Evolutionary conservation across 148 eudicot genomes (phyloP).

Genomic region (Fagopyrum tataricum): DNA sequence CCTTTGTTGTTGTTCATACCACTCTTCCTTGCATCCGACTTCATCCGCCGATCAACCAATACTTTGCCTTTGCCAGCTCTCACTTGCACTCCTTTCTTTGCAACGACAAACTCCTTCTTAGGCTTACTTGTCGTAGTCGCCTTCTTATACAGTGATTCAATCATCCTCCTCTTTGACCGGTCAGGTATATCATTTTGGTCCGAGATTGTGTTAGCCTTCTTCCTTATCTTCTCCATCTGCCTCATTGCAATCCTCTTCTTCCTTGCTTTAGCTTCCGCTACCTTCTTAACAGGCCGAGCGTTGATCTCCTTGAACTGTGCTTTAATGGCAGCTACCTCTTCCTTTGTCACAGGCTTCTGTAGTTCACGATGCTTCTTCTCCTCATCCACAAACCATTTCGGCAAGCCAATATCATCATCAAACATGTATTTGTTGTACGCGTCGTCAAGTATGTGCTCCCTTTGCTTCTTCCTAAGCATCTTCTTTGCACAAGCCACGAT

Average conservation of each 20-base stretch:
- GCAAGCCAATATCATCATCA: conserved; percentile 54
- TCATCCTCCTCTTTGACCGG: conserved; percentile 80
- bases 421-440: conserved; percentile 84
- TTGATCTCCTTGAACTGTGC: conserved; percentile 74
- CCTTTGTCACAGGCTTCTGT: conserved; percentile 65
- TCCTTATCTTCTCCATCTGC: conserved; percentile 68
- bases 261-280: conserved; percentile 83
- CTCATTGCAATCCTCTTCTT: conserved; percentile 69
- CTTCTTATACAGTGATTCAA: conserved; percentile 73
- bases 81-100: conserved; percentile 89
- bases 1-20: conserved; percentile 37
- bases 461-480: conserved; percentile 64
- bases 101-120: conserved; percentile 76
- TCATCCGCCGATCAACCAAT: conserved; percentile 81
- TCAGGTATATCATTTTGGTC: conserved; percentile 83
- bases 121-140: conserved; percentile 60
- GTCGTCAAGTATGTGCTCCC: conserved; percentile 67
- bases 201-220: conserved; percentile 79
- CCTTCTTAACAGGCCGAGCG: conserved; percentile 89
- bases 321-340: conserved; percentile 64
- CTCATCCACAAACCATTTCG: conserved; percentile 77
- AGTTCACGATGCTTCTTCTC: conserved; percentile 51
- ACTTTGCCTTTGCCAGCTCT: conserved; percentile 78
- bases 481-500: conserved; percentile 73
- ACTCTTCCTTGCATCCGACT: conserved; percentile 53